Evolutionary conservation across 2,329 filamentous ascomycete species (phyloP).

Genomic region (Nothopassalora personata): DNA sequence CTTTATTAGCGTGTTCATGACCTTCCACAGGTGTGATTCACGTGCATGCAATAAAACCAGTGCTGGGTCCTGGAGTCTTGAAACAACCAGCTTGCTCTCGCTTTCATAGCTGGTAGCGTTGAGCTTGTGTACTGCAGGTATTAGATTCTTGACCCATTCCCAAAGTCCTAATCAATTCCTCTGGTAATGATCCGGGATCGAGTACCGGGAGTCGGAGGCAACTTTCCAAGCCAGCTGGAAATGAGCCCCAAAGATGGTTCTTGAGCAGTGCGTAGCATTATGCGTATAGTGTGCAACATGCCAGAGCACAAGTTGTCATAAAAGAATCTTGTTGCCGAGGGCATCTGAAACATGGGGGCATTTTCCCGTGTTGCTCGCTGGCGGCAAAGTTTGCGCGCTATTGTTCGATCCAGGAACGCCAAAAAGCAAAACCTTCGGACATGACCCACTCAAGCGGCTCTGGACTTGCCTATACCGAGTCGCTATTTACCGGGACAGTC

Average conservation of each 20-base stretch:
- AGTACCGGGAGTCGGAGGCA: too few species aligned
- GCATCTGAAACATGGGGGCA: not conserved
- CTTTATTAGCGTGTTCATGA: not conserved
- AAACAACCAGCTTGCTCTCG: not conserved
- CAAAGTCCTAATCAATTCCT: too few species aligned
- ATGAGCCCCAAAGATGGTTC: too few species aligned
- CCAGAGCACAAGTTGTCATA: not conserved
- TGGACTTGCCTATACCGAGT: not conserved
- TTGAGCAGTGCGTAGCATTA: too few species aligned
- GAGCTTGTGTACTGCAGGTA: too few species aligned
- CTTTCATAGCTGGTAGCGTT: too few species aligned
- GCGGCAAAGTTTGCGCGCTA: not conserved
- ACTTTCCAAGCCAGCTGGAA: too few species aligned
- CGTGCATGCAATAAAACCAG: not conserved
- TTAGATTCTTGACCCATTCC: too few species aligned
- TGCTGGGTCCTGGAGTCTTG: not conserved
- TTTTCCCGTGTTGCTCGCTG: not conserved
- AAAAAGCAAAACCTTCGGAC: not conserved
- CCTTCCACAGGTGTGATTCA: not conserved
- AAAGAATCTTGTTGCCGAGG: not conserved
- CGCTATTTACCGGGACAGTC: not conserved
- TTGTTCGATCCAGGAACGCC: not conserved
- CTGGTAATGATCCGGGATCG: too few species aligned
- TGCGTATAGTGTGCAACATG: too few species aligned
- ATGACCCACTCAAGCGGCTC: not conserved